A percentile compares a stretch with the other conserved stretches of the same genome.
phyloP scores from a whole-genome alignment of 106 monocot species.

The Dendrobium huoshanense region DNA sequence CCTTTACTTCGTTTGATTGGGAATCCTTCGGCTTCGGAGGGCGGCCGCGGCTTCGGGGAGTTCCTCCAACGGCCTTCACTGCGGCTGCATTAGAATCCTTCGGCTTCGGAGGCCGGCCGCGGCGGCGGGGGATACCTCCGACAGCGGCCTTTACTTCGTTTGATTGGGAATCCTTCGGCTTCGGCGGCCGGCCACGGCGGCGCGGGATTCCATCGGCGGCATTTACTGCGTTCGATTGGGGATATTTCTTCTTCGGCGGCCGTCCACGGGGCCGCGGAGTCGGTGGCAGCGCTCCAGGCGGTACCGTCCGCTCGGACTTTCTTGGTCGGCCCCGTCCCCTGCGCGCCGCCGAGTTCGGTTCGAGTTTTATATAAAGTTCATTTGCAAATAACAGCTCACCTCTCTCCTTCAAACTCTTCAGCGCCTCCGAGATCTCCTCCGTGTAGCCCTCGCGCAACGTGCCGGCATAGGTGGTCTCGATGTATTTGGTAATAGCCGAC shows the following conservation, averaged over 20 bases:
- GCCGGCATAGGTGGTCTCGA: constrained; percentile 47
- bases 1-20: neutral
- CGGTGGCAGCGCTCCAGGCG: too few relatives aligned
- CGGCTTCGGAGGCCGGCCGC: constrained; percentile 58
- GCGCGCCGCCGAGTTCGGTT: neutral
- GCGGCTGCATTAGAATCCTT: constrained; percentile 21
- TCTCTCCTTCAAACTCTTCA: constrained; percentile 40
- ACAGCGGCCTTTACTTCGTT: neutral
- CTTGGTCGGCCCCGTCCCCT: neutral
- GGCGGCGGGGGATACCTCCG: constrained; percentile 15
- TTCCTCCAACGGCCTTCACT: neutral
- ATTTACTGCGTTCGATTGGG: too few relatives aligned
- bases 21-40: constrained; percentile 56
- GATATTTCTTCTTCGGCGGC: too few relatives aligned
- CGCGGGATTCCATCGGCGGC: too few relatives aligned
- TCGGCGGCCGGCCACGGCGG: constrained; percentile 48
- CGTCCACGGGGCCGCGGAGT: neutral
- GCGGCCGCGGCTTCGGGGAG: constrained; percentile 35
- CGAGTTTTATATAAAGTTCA: constrained; percentile 33
- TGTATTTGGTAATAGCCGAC: constrained; percentile 58
- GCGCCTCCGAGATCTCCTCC: constrained; percentile 24
- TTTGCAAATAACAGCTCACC: constrained; percentile 43
- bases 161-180: constrained; percentile 35
- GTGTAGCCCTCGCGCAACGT: constrained; percentile 42
- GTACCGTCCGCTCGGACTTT: too few relatives aligned